Evolutionary conservation across 2,329 filamentous ascomycete genomes (phyloP), one percentile per base, ranked within the genome.

Genomic region (Knufia fluminis): DNA sequence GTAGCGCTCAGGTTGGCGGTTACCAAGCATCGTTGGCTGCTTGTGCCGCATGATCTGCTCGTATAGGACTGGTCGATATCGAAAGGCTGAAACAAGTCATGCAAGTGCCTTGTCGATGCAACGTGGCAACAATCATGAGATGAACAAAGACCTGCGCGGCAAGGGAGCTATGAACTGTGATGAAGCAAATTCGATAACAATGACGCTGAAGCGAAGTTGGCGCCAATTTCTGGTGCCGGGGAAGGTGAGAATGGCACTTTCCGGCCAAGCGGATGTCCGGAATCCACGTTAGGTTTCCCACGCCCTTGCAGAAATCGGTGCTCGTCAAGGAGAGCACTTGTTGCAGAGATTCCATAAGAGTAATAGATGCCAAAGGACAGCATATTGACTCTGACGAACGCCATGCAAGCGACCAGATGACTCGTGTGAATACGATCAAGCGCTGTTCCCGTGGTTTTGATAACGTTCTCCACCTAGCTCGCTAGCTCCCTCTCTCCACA

Each of bases 181-280:
- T 16, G 19, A 38, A 16, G 6, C 14, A 16, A 7, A 7, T 4
- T 38, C 12, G 26, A 6, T 12, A 28, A 6, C 35, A 16, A 16
- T n/a, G 35, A 7, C 14, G 14, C 35, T n/a, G 14, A 7, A 38
- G 35, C 6, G 19, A 38, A n/a, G 35, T 20, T 38, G 19, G n/a
- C 19, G 35, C 35, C 35, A 38, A 38, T 38, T 38, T 38, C 35
- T n/a, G 35, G 35, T 38, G 35, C n/a, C 35, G 26, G 35, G 19
- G 35, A 16, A 38, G 35, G 8, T 32, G 31, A 8, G 31, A 8
- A n/a, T 32, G 31, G 31, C 31, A n/a, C 31, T 8, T 8, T 32
- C 31, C 31, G n/a, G 31, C 31, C 31, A n/a, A n/a, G n/a, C n/a
- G n/a, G n/a, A n/a, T n/a, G n/a, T n/a, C n/a, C n/a, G n/a, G n/a